Base-by-base conservation (phyloP, 495 filamentous ascomycete genomes). In the Hyaloscypha bicolor region DNA sequence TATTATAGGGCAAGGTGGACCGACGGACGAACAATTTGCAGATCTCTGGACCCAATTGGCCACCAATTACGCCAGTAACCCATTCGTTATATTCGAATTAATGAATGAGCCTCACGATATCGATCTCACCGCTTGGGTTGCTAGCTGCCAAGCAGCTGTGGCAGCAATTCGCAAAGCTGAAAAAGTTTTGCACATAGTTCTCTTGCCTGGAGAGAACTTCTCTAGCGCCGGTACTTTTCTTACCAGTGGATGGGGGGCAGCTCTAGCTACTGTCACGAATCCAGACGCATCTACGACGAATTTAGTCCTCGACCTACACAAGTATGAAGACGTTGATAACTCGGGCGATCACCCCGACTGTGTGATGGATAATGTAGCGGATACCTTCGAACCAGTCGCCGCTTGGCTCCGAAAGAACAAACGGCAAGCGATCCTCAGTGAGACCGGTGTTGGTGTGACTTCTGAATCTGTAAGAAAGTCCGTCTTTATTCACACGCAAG, bases 61-160 rank as follows among this genome's bases (percentile, higher is more conserved):
- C 1, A 79, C 73, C 14, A 83, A 85, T 60, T 89, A 88, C 66
- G 79, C 76, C 12, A 57, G 39, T 14, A 65, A 82, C n/a, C 60
- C 76, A 9, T 83, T 81, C 12, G 75, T 88, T 35, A 75, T 82
- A 29, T 88, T 89, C 73, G 86, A 86, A 48, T 72, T 89, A 53
- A 87, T 89, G 83, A 90, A 88, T 72, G 87, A 90, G 72, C 85
- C 87, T 3, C 85, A 86, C 66, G 67, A 69, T 29, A 35, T 75
- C 62, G 60, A 73, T 63, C 51, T 67, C 33, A 42, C 30, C 25
- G 66, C 60, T 0, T 88, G 85, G 85, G 84, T 83, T 0, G 65
- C 72, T 6, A 85, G 82, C 2, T 81, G 81, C 57, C 86, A 88
- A 72, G 77, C 79, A 32, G 83, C 76, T 56, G 85, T 90, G 1